Evolutionary conservation across 2,329 filamentous ascomycete species (phyloP).

Genomic region (Talaromyces sp.): DNA sequence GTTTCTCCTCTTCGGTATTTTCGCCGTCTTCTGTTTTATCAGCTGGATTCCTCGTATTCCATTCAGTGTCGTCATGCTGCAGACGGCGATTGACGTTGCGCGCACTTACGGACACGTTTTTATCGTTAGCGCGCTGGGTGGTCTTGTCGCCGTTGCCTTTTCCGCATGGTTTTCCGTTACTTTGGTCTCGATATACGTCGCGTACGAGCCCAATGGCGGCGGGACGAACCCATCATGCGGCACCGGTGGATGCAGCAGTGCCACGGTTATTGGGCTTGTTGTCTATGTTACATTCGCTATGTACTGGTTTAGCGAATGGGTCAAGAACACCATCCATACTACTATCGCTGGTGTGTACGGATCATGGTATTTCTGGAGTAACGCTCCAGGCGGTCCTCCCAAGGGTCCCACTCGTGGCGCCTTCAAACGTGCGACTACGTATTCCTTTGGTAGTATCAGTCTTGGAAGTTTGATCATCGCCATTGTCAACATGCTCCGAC

Average conservation of each 20-base stretch:
- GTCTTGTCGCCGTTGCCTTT: constrained; percentile 69
- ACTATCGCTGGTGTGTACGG: constrained; percentile 86
- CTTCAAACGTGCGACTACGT: constrained; percentile 74
- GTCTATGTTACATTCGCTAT: constrained; percentile 86
- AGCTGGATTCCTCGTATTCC: constrained; percentile 88
- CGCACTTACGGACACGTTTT: constrained; percentile 83
- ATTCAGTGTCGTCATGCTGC: constrained; percentile 85
- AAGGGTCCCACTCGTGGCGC: constrained; percentile 78
- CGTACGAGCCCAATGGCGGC: constrained; percentile 61
- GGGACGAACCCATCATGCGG: constrained; percentile 51
- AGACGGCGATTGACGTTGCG: constrained; percentile 78
- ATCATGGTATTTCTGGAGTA: constrained; percentile 80
- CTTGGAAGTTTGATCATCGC: constrained; percentile 82
- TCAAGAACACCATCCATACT: constrained; percentile 90
- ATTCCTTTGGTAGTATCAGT: constrained; percentile 87
- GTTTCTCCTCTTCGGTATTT: constrained; percentile 76
- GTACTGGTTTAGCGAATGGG: constrained; percentile 90
- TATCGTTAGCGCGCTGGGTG: constrained; percentile 77
- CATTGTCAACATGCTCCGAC: constrained; percentile 78
- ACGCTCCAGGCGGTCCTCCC: constrained; percentile 62
- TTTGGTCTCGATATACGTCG: constrained; percentile 78
- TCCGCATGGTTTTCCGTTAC: constrained; percentile 84
- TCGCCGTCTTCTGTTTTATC: constrained; percentile 77
- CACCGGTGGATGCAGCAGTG: constrained; percentile 63
- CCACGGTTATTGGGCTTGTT: constrained; percentile 76